A percentile compares a stretch with the other conserved stretches of the same genome.
phyloP scores from a whole-genome alignment of 164 flowering plant species.

The Santalum album region DNA sequence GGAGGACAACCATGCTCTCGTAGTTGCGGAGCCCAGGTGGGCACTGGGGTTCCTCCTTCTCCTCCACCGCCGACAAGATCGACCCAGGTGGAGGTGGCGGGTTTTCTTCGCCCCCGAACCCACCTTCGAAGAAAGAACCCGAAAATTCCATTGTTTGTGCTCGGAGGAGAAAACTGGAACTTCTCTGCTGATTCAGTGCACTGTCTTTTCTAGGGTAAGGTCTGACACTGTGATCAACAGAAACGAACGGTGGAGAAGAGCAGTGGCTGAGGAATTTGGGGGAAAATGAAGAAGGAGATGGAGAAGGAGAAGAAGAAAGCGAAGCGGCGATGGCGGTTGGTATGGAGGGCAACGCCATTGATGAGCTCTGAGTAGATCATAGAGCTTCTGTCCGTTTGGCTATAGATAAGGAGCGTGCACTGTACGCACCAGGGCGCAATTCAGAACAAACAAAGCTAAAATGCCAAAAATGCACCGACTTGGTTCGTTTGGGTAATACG shows the following conservation, averaged over 20 bases:
- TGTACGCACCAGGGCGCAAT: not conserved
- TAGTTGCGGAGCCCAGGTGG: slow-evolving; percentile 88
- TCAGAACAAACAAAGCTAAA: not conserved
- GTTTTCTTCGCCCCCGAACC: slow-evolving; percentile 45
- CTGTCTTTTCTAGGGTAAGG: slow-evolving; percentile 9
- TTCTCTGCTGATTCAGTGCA: slow-evolving; percentile 4
- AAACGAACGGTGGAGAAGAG: not conserved
- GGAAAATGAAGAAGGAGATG: slow-evolving; percentile 8
- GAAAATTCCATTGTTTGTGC: slow-evolving; percentile 60
- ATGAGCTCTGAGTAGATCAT: not conserved
- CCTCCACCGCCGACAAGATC: slow-evolving; percentile 40
- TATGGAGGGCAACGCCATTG: slow-evolving; percentile 29
- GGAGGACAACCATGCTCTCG: slow-evolving; percentile 74
- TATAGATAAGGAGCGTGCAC: not conserved
- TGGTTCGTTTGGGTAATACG: no score
- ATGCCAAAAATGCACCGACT: no score
- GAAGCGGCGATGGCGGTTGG: slow-evolving; percentile 12
- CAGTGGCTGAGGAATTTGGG: slow-evolving; percentile 9
- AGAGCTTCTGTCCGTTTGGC: not conserved
- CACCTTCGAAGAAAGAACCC: slow-evolving; percentile 69
- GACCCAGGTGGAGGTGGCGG: slow-evolving; percentile 24
- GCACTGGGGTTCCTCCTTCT: slow-evolving; percentile 73
- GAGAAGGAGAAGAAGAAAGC: slow-evolving; percentile 2
- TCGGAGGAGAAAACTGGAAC: slow-evolving; percentile 13
- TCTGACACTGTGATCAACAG: not conserved